Percentiles rank a stretch among this genome's conserved stretches.
These are phyloP conservation scores for Tephrocybe sp. DNA, from an alignment of 768 basidiomycete genomes.

Conservation along the genomic window DNA sequence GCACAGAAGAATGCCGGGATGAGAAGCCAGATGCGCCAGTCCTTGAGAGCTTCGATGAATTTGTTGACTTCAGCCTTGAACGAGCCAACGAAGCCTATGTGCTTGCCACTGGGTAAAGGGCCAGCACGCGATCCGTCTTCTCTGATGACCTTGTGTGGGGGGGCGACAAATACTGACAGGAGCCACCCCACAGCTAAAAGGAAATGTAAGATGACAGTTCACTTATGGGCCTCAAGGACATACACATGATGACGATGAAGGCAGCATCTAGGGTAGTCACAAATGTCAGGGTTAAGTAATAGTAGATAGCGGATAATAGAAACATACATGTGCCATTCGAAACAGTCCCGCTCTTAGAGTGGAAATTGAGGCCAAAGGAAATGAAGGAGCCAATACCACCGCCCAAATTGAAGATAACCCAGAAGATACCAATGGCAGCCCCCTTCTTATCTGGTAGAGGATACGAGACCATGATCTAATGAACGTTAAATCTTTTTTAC, in stretches of 20 bases:
- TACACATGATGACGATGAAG: conserved; percentile 30
- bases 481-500: not conserved
- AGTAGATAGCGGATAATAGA: not conserved
- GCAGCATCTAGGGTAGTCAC: conserved; percentile 21
- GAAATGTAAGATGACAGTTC: not conserved
- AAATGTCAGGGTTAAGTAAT: not conserved
- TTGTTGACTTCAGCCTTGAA: conserved; percentile 21
- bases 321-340: conserved; percentile 28
- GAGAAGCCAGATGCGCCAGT: conserved; percentile 27
- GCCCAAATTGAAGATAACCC: conserved; percentile 31
- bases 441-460: conserved; percentile 28
- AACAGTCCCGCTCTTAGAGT: conserved; percentile 27
- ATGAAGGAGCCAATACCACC: conserved; percentile 31
- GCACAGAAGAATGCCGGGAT: conserved; percentile 31
- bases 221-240: not conserved
- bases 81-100: conserved; percentile 14
- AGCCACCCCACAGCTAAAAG: conserved; percentile 25
- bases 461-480: conserved; percentile 29
- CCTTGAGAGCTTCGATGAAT: conserved; percentile 19
- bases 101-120: conserved; percentile 16
- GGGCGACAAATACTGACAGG: conserved; percentile 20
- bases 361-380: conserved; percentile 27
- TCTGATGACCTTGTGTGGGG: conserved; percentile 26
- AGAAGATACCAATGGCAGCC: conserved; percentile 26
- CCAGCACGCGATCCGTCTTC: conserved; percentile 25